A percentile compares a stretch with the other conserved stretches of the same genome.
Conservation (phyloP, 2,329 filamentous ascomycete genomes). For the Penicillium sp. region DNA sequence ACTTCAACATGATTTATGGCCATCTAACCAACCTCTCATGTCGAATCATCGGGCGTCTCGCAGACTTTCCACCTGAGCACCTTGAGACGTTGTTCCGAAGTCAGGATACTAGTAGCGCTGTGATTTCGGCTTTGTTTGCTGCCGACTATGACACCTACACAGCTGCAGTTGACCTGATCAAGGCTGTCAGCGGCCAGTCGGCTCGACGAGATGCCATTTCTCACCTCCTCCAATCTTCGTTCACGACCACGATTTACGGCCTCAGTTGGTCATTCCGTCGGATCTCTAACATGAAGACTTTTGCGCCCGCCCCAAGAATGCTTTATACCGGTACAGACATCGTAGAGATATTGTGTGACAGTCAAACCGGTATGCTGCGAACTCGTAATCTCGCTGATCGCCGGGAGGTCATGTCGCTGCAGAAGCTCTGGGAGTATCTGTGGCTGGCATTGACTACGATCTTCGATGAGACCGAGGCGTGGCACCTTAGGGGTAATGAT, state of each 20-base stretch:
- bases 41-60: conserved; percentile 73
- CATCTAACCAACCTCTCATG: conserved; percentile 64
- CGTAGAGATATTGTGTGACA: conserved; percentile 63
- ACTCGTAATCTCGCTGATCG: conserved; percentile 55
- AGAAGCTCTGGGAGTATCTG: conserved; percentile 77
- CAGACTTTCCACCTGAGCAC: conserved; percentile 69
- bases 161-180: conserved; percentile 77
- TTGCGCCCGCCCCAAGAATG: conserved; percentile 60
- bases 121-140: conserved; percentile 78
- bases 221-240: conserved; percentile 59
- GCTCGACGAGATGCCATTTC: conserved; percentile 61
- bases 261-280: conserved; percentile 58
- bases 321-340: conserved; percentile 63
- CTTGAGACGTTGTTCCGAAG: conserved; percentile 69
- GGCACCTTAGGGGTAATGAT: conserved; percentile 69
- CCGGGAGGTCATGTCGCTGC: conserved; percentile 64
- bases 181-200: conserved; percentile 72
- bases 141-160: conserved; percentile 77
- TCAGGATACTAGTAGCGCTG: conserved; percentile 66
- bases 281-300: conserved; percentile 58
- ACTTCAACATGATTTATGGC: conserved; percentile 74
- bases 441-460: conserved; percentile 81
- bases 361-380: conserved; percentile 62
- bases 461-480: conserved; percentile 78
- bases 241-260: conserved; percentile 56